These are phyloP conservation scores for Arabis alpina DNA, from an alignment of 345 rosid species.

Conservation along the genomic window DNA sequence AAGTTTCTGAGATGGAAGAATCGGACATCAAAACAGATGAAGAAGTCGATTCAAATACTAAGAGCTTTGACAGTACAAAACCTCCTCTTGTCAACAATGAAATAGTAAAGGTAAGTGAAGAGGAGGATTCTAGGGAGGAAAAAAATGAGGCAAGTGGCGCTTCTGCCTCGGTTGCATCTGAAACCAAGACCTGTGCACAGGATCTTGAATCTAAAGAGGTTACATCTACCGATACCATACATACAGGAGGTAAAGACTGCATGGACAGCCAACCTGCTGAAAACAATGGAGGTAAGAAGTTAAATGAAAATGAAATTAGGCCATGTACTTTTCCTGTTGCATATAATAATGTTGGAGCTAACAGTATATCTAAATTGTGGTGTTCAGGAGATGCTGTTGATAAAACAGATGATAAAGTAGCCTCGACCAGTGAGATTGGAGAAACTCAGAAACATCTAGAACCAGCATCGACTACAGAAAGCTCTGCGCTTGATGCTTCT, in stretches of 20 bases:
- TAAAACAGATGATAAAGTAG: conserved; percentile 36
- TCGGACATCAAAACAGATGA: conserved; percentile 26
- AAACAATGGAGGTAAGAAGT: conserved; percentile 37
- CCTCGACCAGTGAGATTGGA: conserved; percentile 28
- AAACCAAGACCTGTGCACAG: conserved; percentile 23
- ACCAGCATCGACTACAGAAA: conserved; percentile 40
- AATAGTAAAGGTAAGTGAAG: conserved; percentile 3
- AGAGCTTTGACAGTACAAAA: conserved; percentile 6
- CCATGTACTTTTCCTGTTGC: conserved; percentile 21
- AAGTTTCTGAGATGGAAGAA: conserved; percentile 20
- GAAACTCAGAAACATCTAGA: conserved; percentile 32
- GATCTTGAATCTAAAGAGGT: conserved; percentile 37
- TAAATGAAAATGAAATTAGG: conserved; percentile 31
- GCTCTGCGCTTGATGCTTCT: conserved; percentile 42
- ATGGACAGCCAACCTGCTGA: conserved; percentile 37
- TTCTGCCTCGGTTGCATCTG: conserved; percentile 32
- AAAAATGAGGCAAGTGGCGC: conserved; percentile 21
- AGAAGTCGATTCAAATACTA: conserved; percentile 15
- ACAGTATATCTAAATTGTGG: conserved; percentile 31
- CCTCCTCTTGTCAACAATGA: conserved; percentile 17
- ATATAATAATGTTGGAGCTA: conserved; percentile 34
- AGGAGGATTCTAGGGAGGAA: conserved; percentile 17
- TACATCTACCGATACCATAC: conserved; percentile 35
- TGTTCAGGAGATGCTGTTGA: conserved; percentile 33
- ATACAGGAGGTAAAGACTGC: conserved; percentile 24